Conservation (phyloP, 805 yeast species). For the Hyphopichia homilentoma region DNA sequence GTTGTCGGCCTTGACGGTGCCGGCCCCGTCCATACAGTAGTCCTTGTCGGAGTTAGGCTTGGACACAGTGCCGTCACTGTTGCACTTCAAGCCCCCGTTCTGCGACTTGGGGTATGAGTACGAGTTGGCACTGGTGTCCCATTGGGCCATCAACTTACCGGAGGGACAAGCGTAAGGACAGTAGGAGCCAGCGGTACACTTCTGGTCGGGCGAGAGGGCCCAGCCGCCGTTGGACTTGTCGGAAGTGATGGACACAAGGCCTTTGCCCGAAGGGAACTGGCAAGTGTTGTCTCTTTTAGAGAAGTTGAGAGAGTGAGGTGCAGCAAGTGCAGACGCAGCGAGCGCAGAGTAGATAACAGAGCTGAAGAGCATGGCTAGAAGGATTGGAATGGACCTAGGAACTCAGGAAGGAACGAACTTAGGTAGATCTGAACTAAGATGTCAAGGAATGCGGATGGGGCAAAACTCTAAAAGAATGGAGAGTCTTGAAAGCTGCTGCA, state of each 20-base stretch:
- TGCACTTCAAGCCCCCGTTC: conserved; percentile 81
- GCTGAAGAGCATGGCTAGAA: conserved; percentile 2
- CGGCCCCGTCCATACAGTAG: conserved; percentile 76
- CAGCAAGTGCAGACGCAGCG: conserved; percentile 16
- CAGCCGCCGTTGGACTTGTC: conserved; percentile 68
- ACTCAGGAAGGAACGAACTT: background rate
- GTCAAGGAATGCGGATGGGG: background rate
- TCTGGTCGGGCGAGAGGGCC: conserved; percentile 77
- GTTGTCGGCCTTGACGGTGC: conserved; percentile 65
- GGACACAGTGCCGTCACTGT: conserved; percentile 61
- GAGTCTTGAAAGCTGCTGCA: too few relatives aligned
- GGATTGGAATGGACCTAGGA: background rate
- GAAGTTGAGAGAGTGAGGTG: conserved; percentile 19
- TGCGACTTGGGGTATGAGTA: conserved; percentile 76
- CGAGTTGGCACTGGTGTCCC: conserved; percentile 75
- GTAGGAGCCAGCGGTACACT: conserved; percentile 71
- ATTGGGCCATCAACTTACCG: conserved; percentile 82
- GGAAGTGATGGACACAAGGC: conserved; percentile 71
- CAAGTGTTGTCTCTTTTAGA: conserved; percentile 44
- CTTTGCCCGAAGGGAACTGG: conserved; percentile 62
- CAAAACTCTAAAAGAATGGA: background rate
- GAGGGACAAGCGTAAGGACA: conserved; percentile 93
- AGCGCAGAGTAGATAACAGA: conserved; percentile 9
- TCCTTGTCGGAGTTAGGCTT: conserved; percentile 54
- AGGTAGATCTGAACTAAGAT: background rate